Evolutionary conservation across 306 rosid genomes (phyloP), one percentile per base, ranked within the genome.

Genomic region (Argentina anserina): DNA sequence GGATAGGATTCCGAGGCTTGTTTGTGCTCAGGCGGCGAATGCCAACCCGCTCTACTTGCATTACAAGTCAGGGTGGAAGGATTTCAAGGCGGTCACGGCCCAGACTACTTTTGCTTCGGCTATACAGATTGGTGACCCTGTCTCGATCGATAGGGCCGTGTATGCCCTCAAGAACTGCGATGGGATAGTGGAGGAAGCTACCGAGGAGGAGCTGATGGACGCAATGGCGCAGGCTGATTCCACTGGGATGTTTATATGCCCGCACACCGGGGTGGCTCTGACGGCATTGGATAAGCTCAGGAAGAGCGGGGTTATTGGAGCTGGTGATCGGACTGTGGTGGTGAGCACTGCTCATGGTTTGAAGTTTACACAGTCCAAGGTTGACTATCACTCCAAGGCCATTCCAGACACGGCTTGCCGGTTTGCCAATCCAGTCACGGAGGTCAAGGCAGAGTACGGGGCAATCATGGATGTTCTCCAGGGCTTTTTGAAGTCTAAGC

Each of bases 71-170:
- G 92, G 87, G 20, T 88, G 88, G 90, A 79, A 86, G 45, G 89
- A 92, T 1, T 92, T 88, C 73, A 69, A 76, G 45, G 72, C 96
- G 0, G 84, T 90, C 72, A 86, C 65, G 64, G 94, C 96, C 0
- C 75, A 78, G 7, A 34, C 92, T 0, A 92, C 98, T 0, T 89
- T 86, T 28, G 98, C 98, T 0, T 88, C 92, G 0, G 96, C 97
- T 5, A 92, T 92, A 37, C 98, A 92, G 80, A 92, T 92, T 25
- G 96, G 98, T 3, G 98, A 92, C 45, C 96, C 98, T 1, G 95
- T 92, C 73, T 90, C 95, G 0, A 92, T 92, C 0, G 95, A 90
- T 4, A 78, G 98, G 72, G 98, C 96, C 0, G 98, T 92, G 65
- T 59, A 75, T 70, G 96, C 98, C 2, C 63, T 90, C n/a, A 58